Conservation (phyloP, 2,329 filamentous ascomycete genomes). For the Colletotrichum costaricense region DNA sequence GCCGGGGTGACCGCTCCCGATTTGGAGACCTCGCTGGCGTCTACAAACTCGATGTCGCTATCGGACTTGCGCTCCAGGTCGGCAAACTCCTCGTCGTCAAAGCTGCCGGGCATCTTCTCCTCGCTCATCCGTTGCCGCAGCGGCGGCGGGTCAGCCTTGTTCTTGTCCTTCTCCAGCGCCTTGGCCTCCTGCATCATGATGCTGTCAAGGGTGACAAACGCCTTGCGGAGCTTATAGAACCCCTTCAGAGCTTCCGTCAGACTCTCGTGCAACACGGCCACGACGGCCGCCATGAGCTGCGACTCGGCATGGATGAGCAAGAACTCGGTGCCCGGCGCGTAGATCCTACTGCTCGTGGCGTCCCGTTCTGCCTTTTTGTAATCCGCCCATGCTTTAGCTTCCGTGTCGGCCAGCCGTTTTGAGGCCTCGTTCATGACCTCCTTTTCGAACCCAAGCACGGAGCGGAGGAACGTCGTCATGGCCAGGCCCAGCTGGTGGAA, state of each 20-base stretch:
- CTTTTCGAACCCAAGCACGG: constrained; percentile 91
- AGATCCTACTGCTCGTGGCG: constrained; percentile 60
- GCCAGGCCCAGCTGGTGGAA: constrained; percentile 89
- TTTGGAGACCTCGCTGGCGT: constrained; percentile 60
- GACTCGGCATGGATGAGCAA: constrained; percentile 85
- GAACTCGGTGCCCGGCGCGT: constrained; percentile 88
- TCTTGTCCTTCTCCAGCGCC: constrained; percentile 42
- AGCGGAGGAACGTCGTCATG: constrained; percentile 85
- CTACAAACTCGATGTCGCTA: constrained; percentile 63
- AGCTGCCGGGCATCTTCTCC: constrained; percentile 51
- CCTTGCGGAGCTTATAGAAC: constrained; percentile 93
- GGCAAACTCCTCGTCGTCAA: constrained; percentile 49
- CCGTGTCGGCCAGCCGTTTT: constrained; percentile 77
- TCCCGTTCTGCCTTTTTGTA: constrained; percentile 74
- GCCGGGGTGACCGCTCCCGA: constrained; percentile 58
- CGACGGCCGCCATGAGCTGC: constrained; percentile 89
- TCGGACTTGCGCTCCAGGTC: constrained; percentile 45
- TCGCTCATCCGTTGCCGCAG: constrained; percentile 36
- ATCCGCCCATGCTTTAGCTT: constrained; percentile 80
- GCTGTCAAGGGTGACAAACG: constrained; percentile 83
- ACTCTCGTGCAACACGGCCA: constrained; percentile 91
- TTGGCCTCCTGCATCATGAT: constrained; percentile 81
- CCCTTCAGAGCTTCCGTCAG: constrained; percentile 90
- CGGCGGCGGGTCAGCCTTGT: constrained; percentile 34
- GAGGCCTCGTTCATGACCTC: constrained; percentile 88